Percentiles rank a stretch among this genome's conserved stretches.
phyloP scores from a whole-genome alignment of 345 rosid species.

The Camelina hispida region DNA sequence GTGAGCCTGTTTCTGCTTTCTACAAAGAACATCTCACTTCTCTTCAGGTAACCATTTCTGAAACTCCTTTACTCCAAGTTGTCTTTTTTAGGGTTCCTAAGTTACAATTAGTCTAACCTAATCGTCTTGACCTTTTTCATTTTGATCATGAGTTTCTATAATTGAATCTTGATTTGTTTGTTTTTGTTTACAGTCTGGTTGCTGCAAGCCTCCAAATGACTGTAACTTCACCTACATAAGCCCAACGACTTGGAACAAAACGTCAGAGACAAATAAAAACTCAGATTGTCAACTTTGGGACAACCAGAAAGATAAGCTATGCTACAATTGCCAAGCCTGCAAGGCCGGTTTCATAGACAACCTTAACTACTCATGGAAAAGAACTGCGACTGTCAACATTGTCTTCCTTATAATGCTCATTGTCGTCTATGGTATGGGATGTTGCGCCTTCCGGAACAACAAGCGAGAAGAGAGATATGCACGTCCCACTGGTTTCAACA shows the following conservation, averaged over 20 bases:
- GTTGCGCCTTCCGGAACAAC: conserved; percentile 89
- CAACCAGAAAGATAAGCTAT: conserved; percentile 46
- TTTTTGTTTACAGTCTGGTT: conserved; percentile 67
- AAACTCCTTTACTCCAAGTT: background rate
- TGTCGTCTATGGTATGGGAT: conserved; percentile 70
- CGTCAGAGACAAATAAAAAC: conserved; percentile 39
- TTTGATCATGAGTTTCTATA: background rate
- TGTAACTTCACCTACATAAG: conserved; percentile 62
- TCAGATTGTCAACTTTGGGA: conserved; percentile 68
- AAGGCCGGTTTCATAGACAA: conserved; percentile 85
- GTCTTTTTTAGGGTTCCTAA: background rate
- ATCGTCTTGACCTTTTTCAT: background rate
- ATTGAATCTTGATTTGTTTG: background rate
- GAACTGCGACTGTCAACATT: conserved; percentile 66
- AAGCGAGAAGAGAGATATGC: conserved; percentile 52
- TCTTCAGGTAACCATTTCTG: conserved; percentile 58
- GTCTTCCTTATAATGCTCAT: conserved; percentile 76
- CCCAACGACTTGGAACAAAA: conserved; percentile 68
- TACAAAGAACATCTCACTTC: conserved; percentile 48
- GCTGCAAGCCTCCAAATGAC: conserved; percentile 86
- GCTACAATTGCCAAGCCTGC: conserved; percentile 84
- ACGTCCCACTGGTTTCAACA: conserved; percentile 25
- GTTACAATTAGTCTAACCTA: too few species aligned
- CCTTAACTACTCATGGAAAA: conserved; percentile 77
- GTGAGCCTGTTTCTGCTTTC: conserved; percentile 34